Conservation (phyloP, 2,329 filamentous ascomycete genomes). For the Pezicula carpinea region DNA sequence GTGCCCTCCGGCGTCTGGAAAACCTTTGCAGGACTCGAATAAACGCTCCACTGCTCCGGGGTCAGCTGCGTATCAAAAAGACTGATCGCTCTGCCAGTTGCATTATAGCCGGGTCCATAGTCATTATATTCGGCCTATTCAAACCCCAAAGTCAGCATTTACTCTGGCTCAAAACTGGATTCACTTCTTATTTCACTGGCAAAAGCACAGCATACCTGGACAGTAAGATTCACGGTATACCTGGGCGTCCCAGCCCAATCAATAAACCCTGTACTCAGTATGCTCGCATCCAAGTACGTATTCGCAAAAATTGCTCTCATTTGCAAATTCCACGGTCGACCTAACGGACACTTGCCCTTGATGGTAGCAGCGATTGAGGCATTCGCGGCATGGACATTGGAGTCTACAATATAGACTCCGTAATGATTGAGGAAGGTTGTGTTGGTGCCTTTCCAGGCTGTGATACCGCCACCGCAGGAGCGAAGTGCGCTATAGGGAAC, state of each 20-base stretch:
- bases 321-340: slow-evolving; percentile 48
- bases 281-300: slow-evolving; percentile 44
- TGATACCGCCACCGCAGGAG: slow-evolving; percentile 61
- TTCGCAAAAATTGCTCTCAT: slow-evolving; percentile 48
- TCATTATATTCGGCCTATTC: slow-evolving; percentile 44
- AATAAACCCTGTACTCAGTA: slow-evolving; percentile 45
- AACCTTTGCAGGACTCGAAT: background rate
- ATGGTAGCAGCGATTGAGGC: slow-evolving; percentile 31
- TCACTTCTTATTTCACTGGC: no score
- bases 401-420: slow-evolving; percentile 58
- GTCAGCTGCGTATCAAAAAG: background rate
- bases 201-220: background rate
- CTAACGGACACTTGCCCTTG: slow-evolving; percentile 43
- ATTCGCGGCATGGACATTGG: slow-evolving; percentile 51
- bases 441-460: slow-evolving; percentile 65
- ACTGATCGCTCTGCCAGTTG: slow-evolving; percentile 31
- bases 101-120: slow-evolving; percentile 47
- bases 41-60: background rate
- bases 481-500: no score
- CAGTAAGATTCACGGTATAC: background rate
- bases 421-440: slow-evolving; percentile 64
- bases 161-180: no score
- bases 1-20: slow-evolving; percentile 3
- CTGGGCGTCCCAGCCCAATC: slow-evolving; percentile 34
- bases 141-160: no score